Evolutionary conservation across 441 rosid species (phyloP), one percentile per base, ranked within the genome.

Genomic region (Eutrema salsugineum): DNA sequence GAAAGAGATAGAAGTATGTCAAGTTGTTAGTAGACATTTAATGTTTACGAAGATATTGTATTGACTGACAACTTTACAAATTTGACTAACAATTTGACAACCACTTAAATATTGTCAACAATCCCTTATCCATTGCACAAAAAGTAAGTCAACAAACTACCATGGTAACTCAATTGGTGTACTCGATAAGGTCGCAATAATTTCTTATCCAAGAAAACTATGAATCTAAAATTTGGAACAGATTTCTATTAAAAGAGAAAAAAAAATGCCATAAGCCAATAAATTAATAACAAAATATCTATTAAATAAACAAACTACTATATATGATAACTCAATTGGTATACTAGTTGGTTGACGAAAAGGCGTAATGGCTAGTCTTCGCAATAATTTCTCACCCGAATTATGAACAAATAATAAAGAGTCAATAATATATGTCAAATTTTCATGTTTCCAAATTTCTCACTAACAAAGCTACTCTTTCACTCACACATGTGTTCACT

Each of bases 51-150:
- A 15, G n/a, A 58, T 11, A 14, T 0, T 55, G 16, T 43, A 5
- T 58, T 58, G 73, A 59, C 58, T 46, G 35, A 32, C 19, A 5
- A 22, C n/a, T 3, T 54, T 8, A 50, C 1, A 8, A 32, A 38
- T 55, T 72, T 72, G 77, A 72, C 51, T 38, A 38, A n/a, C 4
- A 4, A 56, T 65, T 72, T 56, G 59, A 35, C 11, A 64, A 72
- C 10, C 2, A 56, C 16, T 12, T 72, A 27, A 55, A 3, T 35
- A 30, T 12, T 1, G 28, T 27, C 10, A 33, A 30, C 16, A 35
- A 38, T 24, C 9, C 0, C 35, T 1, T 54, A 32, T 7, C 38
- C 32, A 2, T 48, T 48, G 20, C 20, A 11, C 24, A 27, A 8
- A 44, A 24, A 51, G n/a, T 9, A 0, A 19, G 48, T 71, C 74